Percentiles rank a stretch among this genome's conserved stretches.
These are phyloP conservation scores for Miscanthus lutarioriparius DNA, from an alignment of 176 grass and related monocot genomes.

Conservation along the genomic window DNA sequence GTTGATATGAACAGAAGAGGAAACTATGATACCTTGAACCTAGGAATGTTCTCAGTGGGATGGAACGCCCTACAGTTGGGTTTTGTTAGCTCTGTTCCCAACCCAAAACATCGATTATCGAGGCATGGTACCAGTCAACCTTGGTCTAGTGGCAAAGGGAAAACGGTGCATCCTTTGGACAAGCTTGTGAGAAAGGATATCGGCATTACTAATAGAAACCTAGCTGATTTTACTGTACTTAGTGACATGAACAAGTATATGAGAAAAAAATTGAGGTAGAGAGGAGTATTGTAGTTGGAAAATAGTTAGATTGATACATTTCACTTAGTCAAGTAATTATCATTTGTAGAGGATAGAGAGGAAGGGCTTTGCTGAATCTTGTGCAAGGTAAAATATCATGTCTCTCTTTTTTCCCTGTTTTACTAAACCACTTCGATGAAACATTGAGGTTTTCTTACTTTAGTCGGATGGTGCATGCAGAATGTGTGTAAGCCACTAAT, in stretches of 20 bases:
- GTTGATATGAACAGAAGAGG: conserved; percentile 19
- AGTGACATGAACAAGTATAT: conserved; percentile 53
- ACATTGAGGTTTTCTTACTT: no score
- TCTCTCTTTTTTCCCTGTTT: no score
- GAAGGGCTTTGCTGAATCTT: no score
- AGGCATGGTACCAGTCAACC: conserved; percentile 18
- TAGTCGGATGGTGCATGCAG: no score
- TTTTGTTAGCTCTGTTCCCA: neutral
- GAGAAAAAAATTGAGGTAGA: conserved; percentile 31
- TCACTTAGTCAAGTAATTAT: no score
- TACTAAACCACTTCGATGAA: no score
- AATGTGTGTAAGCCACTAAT: no score
- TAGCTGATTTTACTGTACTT: conserved; percentile 45
- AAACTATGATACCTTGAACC: conserved; percentile 29
- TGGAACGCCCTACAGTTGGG: conserved; percentile 34
- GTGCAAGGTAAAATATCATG: no score
- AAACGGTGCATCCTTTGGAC: conserved; percentile 39
- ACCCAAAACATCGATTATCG: conserved; percentile 18
- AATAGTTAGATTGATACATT: conserved; percentile 18
- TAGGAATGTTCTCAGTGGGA: conserved; percentile 27
- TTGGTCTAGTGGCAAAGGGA: conserved; percentile 30
- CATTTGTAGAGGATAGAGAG: no score
- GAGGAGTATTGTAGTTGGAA: neutral
- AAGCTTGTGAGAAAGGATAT: conserved; percentile 47
- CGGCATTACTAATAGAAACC: conserved; percentile 71